Evolutionary conservation across 306 rosid species (phyloP), one percentile per base, ranked within the genome.

Genomic region (Dalbergia oliveri): DNA sequence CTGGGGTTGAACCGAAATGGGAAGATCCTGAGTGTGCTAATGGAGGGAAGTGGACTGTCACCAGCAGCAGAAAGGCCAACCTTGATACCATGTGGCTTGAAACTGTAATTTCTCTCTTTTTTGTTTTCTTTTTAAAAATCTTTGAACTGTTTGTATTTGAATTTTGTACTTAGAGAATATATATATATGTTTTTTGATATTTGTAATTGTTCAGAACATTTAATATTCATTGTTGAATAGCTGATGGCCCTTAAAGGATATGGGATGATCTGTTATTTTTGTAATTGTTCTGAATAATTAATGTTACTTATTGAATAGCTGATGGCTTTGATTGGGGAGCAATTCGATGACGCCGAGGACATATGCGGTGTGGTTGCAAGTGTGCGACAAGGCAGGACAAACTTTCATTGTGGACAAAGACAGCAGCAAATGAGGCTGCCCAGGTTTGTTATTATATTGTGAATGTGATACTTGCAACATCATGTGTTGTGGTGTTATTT

Each of bases 281-380:
- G 8, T 45, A 49, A 11, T 13, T 75, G 75, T 74, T 81, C 56
- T 16, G 61, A 69, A 53, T 49, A 39, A n/a, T 54, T 54, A 54
- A 16, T 16, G 6, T 75, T 72, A 8, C 11, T 45, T 78, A 12
- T 73, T 58, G 76, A 37, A n/a, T 82, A 96, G 98, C 58, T 96
- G 88, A 89, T 96, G 98, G 97, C 99, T 72, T 88, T 96, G 79
- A 89, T 96, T 58, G 99, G 99, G 47, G 99, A 96, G 83, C 98
- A 93, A 88, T 87, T 96, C 60, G 99, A 92, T 62, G 99, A 93
- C 69, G 86, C 88, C 0, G 97, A 96, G 72, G 98, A 91, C 81
- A 93, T 93, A 59, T 96, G 99, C 9, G 99, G 99, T 21, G 98
- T 91, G 74, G 98, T 96, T 66, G 99, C 92, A 2, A 93, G 97